Evolutionary conservation across 2,329 filamentous ascomycete genomes (phyloP), one percentile per base, ranked within the genome.

Genomic region (Penicillium vulpinum): DNA sequence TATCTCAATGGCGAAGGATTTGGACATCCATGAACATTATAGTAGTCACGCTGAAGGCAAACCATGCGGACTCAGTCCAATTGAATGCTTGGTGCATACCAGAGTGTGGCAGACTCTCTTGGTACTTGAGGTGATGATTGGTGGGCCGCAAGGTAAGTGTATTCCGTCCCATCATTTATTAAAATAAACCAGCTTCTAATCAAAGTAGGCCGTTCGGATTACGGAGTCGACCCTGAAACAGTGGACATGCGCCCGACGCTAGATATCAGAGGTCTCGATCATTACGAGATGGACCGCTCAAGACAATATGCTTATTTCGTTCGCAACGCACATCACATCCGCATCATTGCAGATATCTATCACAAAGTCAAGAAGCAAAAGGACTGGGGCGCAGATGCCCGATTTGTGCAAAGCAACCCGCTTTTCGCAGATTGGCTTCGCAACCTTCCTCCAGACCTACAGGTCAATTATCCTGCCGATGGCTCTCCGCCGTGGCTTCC

Each of bases 101-200:
- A 84, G 93, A 45, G 85, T 97, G 31, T 97, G 93, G 93, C 92
- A 97, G 72, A 88, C 87, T 1, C 83, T 96, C 10, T 89, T 96
- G 70, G 81, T 91, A 22, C 88, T 91, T 60, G 93, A 97, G 75
- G 83, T 92, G 40, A 96, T 97, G 90, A 88, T 97, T 65, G 93
- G 93, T 54, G 92, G 89, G 21, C 91, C 93, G 3, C 92, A 97
- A 86, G 93, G 92, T 91, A 78, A 59, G 73, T 62, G 13, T 28
- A 29, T 22, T 24, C 36, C 15, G 33, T 50, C 22, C 39, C n/a
- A 28, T 22, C 48, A 22, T 50, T 26, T 33, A 35, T 44, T n/a
- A 44, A 18, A 18, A 26, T n/a, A 43, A 28, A 43, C 10, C 16
- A 18, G 38, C 29, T 18, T 36, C 60, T 69, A 55, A 72, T 59